Conservation (phyloP, 176 grass and related monocot species). For the Stipa capillata region DNA sequence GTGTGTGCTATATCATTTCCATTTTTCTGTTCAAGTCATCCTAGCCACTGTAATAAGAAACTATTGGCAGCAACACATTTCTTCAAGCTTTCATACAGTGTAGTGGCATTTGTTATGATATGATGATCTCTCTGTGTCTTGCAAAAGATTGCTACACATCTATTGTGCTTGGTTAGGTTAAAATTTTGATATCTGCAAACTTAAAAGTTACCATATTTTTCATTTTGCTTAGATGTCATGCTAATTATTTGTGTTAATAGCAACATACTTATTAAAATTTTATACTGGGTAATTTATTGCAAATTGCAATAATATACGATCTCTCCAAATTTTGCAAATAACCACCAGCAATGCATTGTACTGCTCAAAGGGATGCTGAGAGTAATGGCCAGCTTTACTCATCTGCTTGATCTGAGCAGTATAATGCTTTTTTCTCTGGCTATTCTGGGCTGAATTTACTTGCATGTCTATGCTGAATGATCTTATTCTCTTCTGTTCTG, state of each 20-base stretch:
- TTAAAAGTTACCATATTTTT: background rate
- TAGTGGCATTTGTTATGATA: background rate
- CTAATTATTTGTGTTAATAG: background rate
- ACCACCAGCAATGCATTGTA: slow-evolving; percentile 9
- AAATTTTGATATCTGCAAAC: background rate
- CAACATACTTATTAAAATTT: background rate
- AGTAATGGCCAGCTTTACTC: background rate
- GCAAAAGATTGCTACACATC: background rate
- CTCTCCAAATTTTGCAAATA: background rate
- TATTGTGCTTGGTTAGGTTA: background rate
- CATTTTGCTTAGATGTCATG: background rate
- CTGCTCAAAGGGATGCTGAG: background rate
- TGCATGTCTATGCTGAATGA: background rate
- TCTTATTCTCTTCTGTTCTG: background rate
- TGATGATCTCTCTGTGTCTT: background rate
- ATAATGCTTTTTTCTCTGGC: background rate
- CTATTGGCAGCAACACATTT: slow-evolving; percentile 14
- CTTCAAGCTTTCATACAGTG: background rate
- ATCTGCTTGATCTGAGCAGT: slow-evolving; percentile 6
- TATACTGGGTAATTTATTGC: slow-evolving; percentile 1
- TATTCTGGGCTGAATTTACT: slow-evolving; percentile 9
- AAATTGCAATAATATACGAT: background rate
- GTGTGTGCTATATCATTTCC: slow-evolving; percentile 29
- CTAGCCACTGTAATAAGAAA: background rate
- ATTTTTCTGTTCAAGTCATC: background rate